Conservation (phyloP, 192 early-diverging fungal species). For the Anaeromyces robustus region DNA sequence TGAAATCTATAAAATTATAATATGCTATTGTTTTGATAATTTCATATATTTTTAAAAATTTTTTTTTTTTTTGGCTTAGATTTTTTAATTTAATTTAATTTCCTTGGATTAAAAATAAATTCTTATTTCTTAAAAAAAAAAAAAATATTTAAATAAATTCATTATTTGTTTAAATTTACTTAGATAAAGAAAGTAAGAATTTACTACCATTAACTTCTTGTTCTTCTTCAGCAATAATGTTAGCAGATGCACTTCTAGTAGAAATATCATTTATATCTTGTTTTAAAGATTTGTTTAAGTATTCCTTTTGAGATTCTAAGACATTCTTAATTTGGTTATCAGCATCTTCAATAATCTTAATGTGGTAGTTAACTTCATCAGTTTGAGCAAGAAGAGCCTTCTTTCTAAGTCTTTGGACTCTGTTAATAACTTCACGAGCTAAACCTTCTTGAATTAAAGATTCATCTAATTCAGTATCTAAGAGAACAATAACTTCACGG, state of each 20-base stretch:
- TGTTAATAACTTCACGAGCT: conserved; percentile 92
- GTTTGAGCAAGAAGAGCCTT: conserved; percentile 49
- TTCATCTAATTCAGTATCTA: conserved; percentile 68
- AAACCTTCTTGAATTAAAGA: conserved; percentile 74
- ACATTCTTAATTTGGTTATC: conserved; percentile 50
- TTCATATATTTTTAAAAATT: too few relatives aligned
- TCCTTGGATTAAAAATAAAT: too few relatives aligned
- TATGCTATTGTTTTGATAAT: too few relatives aligned
- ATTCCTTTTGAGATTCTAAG: conserved; percentile 53
- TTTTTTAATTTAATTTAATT: too few relatives aligned
- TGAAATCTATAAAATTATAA: too few relatives aligned
- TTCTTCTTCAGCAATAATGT: conserved; percentile 65
- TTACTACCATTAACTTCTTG: conserved; percentile 40
- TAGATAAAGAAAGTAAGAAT: not conserved
- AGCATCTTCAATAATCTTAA: conserved; percentile 55
- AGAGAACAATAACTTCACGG: conserved; percentile 69
- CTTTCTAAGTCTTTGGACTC: conserved; percentile 89
- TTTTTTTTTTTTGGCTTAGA: too few relatives aligned
- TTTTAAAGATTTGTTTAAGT: conserved; percentile 60
- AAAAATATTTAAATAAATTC: too few relatives aligned
- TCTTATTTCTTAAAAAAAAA: too few relatives aligned
- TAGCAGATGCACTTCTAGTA: conserved; percentile 22
- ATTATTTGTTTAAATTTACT: not conserved
- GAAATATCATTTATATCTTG: conserved; percentile 3
- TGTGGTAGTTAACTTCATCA: conserved; percentile 77